Conservation (phyloP, 306 rosid species). For the Cicer pinnatifidum region DNA sequence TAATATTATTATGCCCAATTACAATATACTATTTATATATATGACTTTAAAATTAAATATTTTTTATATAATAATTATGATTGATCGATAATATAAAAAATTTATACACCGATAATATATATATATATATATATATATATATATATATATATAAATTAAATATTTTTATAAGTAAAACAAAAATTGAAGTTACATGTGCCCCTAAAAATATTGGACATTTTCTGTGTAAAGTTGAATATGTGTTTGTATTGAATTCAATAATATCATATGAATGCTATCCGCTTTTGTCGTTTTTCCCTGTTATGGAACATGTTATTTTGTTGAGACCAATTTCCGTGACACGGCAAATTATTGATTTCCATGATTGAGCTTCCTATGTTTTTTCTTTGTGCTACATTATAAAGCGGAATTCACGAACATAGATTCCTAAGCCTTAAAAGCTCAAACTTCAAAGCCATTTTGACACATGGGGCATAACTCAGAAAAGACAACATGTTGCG, state of each 20-base stretch:
- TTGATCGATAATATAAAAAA: too few species aligned
- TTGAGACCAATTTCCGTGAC: conserved; percentile 36
- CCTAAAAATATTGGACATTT: conserved; percentile 44
- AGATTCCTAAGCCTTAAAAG: conserved; percentile 9
- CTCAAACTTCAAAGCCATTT: conserved; percentile 20
- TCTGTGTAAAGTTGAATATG: conserved; percentile 8
- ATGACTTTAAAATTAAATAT: too few species aligned
- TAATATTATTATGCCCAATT: too few species aligned
- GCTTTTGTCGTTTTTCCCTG: not conserved
- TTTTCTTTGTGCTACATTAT: conserved; percentile 10
- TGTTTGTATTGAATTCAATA: not conserved
- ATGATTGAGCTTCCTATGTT: conserved; percentile 40
- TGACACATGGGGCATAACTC: conserved; percentile 10
- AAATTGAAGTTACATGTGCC: conserved; percentile 54
- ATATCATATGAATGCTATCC: conserved; percentile 25
- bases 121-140: too few species aligned
- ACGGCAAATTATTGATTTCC: conserved; percentile 32
- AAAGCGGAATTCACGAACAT: not conserved
- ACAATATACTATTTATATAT: too few species aligned
- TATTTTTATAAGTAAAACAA: too few species aligned
- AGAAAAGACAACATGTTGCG: not conserved
- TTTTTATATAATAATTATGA: too few species aligned
- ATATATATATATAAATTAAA: too few species aligned
- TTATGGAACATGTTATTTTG: not conserved
- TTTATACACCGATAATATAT: too few species aligned